phyloP scores from a whole-genome alignment of 495 filamentous ascomycete genomes.

The Trichoderma orchidacearum region DNA sequence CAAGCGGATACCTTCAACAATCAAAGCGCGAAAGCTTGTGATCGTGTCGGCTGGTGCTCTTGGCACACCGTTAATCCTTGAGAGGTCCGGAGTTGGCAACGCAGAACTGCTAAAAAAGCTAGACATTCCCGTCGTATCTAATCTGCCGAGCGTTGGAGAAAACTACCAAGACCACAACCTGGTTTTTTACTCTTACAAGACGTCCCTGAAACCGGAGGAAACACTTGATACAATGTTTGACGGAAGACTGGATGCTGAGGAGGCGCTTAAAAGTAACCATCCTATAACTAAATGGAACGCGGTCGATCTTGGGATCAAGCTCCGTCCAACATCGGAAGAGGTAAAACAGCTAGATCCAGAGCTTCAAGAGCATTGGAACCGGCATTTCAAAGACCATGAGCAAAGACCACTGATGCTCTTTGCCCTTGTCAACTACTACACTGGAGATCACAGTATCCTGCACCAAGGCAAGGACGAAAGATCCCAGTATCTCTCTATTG shows the following conservation, averaged over 20 bases:
- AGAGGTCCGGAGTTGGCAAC: conserved; percentile 47
- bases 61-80: conserved; percentile 41
- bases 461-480: conserved; percentile 15
- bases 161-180: conserved; percentile 38
- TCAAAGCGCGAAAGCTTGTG: conserved; percentile 37
- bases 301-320: conserved; percentile 29
- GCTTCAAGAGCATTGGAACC: conserved; percentile 28
- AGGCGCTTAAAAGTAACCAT: conserved; percentile 12
- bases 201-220: conserved; percentile 15
- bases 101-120: conserved; percentile 19
- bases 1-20: conserved; percentile 7
- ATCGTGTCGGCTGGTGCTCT: conserved; percentile 45
- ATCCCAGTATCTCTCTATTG: conserved; percentile 22
- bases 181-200: conserved; percentile 14
- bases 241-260: conserved; percentile 9
- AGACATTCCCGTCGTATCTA: conserved; percentile 16
- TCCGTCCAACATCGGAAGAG: conserved; percentile 27
- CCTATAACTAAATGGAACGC: conserved; percentile 30
- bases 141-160: conserved; percentile 34
- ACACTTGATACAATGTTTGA: conserved; percentile 20
- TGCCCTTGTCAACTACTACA: conserved; percentile 8
- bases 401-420: conserved; percentile 23
- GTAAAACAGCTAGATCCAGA: conserved; percentile 22
- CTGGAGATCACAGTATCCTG: conserved; percentile 11
- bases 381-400: conserved; percentile 24